phyloP scores from a whole-genome alignment of 352 stramenopile species.

The Nothophytophthora sp. region DNA sequence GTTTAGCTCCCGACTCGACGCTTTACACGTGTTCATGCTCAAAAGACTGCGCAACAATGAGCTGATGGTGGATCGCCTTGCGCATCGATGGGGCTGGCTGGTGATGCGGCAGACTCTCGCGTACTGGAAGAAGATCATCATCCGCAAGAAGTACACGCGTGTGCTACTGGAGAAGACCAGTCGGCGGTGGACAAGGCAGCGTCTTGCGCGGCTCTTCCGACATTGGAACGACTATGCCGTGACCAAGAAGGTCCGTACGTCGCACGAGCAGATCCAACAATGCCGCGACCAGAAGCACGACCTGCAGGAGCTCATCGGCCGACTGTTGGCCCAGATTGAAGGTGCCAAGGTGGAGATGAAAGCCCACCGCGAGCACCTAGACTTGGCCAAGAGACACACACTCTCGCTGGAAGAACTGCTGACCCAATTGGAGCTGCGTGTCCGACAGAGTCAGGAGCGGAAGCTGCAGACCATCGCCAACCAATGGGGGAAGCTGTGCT shows the following conservation, averaged over 20 bases:
- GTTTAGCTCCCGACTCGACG: slow-evolving; percentile 37
- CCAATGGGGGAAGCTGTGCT: slow-evolving; percentile 61
- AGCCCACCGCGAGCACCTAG: slow-evolving; percentile 52
- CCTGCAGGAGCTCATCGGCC: slow-evolving; percentile 49
- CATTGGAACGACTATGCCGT: slow-evolving; percentile 43
- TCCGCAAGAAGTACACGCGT: slow-evolving; percentile 72
- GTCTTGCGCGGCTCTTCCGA: slow-evolving; percentile 40
- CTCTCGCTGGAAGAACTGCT: slow-evolving; percentile 61
- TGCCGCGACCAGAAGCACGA: slow-evolving; percentile 49
- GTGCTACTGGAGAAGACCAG: slow-evolving; percentile 65
- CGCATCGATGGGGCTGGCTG: slow-evolving; percentile 46
- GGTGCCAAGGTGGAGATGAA: slow-evolving; percentile 42
- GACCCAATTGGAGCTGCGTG: slow-evolving; percentile 43
- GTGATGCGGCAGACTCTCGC: slow-evolving; percentile 59
- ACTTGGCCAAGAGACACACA: slow-evolving; percentile 61
- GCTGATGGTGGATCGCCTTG: slow-evolving; percentile 60
- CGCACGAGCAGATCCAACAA: slow-evolving; percentile 41
- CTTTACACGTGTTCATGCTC: slow-evolving; percentile 51
- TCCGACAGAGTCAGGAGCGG: slow-evolving; percentile 53
- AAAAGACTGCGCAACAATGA: slow-evolving; percentile 63
- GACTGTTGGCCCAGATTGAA: slow-evolving; percentile 60
- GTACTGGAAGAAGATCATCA: slow-evolving; percentile 74
- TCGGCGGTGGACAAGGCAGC: slow-evolving; percentile 53
- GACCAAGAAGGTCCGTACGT: slow-evolving; percentile 34
- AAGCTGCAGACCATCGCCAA: slow-evolving; percentile 65